Percentiles rank a stretch among this genome's conserved stretches.
These are phyloP conservation scores for Trichophyton equinum DNA, from an alignment of 2,329 filamentous ascomycete genomes.

Conservation along the genomic window DNA sequence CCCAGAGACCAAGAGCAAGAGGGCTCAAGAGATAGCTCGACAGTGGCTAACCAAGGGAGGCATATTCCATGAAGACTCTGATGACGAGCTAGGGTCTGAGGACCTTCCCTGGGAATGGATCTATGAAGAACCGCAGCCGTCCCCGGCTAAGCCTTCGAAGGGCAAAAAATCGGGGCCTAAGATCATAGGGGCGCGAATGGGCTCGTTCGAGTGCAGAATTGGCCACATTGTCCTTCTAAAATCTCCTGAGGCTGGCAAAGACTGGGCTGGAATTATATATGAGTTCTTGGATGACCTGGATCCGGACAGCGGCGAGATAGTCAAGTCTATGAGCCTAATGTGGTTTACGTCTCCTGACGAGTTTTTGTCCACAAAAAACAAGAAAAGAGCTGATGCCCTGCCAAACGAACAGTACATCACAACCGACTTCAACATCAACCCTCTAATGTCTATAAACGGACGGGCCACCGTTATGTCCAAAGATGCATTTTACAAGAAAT, in stretches of 20 bases:
- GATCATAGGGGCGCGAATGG: slow-evolving; percentile 74
- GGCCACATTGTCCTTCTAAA: slow-evolving; percentile 81
- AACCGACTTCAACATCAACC: slow-evolving; percentile 73
- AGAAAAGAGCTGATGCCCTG: slow-evolving; percentile 68
- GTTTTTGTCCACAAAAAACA: slow-evolving; percentile 71
- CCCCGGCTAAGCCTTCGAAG: slow-evolving; percentile 6
- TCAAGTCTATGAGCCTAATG: slow-evolving; percentile 75
- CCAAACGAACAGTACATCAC: slow-evolving; percentile 90
- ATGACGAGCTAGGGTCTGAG: slow-evolving; percentile 68
- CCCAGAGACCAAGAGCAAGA: slow-evolving; percentile 1
- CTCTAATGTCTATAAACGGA: slow-evolving; percentile 78
- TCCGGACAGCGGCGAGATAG: slow-evolving; percentile 37
- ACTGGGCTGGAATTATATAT: slow-evolving; percentile 84
- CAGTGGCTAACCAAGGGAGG: slow-evolving; percentile 47
- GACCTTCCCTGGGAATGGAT: slow-evolving; percentile 72
- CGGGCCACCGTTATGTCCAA: slow-evolving; percentile 70
- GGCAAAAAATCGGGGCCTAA: slow-evolving; percentile 22
- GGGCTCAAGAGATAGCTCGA: slow-evolving; percentile 28
- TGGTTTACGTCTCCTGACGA: slow-evolving; percentile 84
- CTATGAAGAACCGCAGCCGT: slow-evolving; percentile 36
- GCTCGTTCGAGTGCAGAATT: slow-evolving; percentile 62
- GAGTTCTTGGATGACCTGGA: slow-evolving; percentile 66
- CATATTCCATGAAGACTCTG: slow-evolving; percentile 63
- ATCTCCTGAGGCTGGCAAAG: slow-evolving; percentile 71
- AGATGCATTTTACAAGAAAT: slow-evolving; percentile 52